Evolutionary conservation across 306 rosid genomes (phyloP), one percentile per base, ranked within the genome.

Genomic region (Amphicarpaea edgeworthii): DNA sequence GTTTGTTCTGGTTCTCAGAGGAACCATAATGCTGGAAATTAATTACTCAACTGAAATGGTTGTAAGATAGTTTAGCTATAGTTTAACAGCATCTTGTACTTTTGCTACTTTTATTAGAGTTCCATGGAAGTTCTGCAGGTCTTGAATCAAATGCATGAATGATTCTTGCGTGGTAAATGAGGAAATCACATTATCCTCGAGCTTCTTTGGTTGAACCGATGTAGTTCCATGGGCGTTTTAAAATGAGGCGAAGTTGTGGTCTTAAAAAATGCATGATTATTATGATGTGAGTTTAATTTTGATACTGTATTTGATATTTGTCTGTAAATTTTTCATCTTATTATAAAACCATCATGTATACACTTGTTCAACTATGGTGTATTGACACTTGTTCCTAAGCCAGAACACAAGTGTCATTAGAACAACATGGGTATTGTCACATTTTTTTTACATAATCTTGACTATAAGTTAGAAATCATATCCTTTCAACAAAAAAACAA

Each of bases 1-100:
- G 82, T 17, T 66, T 62, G 76, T 59, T 79, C 43, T 68, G 63
- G 58, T 70, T 34, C 66, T 19, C 12, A 30, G 58, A 60, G 64
- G 84, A 43, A 28, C 21, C 65, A 15, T 4, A 4, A 54, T 40
- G 54, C 54, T 80, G 19, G 62, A 69, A 68, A 45, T 45, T 12
- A 42, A 34, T 34, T 9, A 34, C 40, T 34, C 40, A 21, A 53
- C 26, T 45, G 65, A 43, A 45, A 41, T 38, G 67, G 14, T 14
- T 70, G 77, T 45, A 34, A 79, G 53, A 72, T 65, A 73, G 74
- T 69, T 69, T 28, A 62, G 47, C n/a, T 78, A 61, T 47, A 76
- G 49, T 72, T 64, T 58, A 40, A 30, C 1, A 15, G 12, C 30
- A 73, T 73, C 15, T 41, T 74, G 42, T 62, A 53, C 69, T 61